Evolutionary conservation across 176 grass and related monocot species (phyloP).

Genomic region (Areca catechu): DNA sequence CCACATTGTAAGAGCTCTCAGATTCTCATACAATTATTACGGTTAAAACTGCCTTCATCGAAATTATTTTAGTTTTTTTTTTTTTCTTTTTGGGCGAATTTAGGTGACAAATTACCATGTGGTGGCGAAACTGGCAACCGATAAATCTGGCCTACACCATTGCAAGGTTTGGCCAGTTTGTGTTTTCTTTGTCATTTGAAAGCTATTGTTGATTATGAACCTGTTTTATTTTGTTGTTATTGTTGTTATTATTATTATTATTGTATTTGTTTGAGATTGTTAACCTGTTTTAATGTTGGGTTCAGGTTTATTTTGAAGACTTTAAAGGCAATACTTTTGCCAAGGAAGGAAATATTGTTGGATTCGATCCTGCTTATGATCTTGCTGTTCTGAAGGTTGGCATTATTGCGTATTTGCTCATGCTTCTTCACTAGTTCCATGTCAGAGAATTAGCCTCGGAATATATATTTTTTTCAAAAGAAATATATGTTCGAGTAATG

Average conservation of each 20-base stretch:
- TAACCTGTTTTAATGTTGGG: background rate
- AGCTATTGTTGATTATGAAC: background rate
- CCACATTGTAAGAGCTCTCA: constrained; percentile 48
- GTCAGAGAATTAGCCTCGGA: background rate
- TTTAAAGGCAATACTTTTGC: constrained; percentile 48
- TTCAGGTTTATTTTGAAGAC: constrained; percentile 60
- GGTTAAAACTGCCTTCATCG: background rate
- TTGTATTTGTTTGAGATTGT: background rate
- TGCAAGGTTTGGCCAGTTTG: constrained; percentile 43
- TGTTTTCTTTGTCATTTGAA: background rate
- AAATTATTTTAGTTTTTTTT: background rate
- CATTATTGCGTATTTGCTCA: constrained; percentile 15
- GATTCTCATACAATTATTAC: too few relatives aligned
- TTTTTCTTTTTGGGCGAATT: background rate
- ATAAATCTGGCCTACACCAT: constrained; percentile 36
- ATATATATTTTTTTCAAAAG: too few relatives aligned
- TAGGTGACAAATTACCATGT: constrained; percentile 96
- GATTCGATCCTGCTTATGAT: constrained; percentile 65
- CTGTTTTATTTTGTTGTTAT: too few relatives aligned
- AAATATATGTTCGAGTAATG: background rate
- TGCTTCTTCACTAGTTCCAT: background rate
- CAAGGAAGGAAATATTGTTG: constrained; percentile 58
- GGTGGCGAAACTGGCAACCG: constrained; percentile 60
- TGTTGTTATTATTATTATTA: too few relatives aligned
- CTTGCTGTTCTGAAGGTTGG: constrained; percentile 73